These are phyloP conservation scores for Crucihimalaya himalaica DNA, from an alignment of 345 rosid genomes.

Conservation along the genomic window DNA sequence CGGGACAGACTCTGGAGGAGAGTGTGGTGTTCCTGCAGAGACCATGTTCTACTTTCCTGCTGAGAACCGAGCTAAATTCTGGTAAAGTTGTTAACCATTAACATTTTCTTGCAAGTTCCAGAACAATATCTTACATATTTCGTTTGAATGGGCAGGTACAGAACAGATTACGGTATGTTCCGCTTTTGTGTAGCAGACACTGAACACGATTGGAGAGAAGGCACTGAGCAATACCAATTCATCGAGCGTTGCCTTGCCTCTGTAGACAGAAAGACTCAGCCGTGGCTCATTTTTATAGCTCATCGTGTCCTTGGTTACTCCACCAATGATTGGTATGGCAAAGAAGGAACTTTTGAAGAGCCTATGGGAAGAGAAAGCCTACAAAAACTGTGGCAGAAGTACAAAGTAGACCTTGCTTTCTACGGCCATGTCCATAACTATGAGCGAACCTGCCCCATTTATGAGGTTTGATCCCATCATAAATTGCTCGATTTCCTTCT, in stretches of 20 bases:
- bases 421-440: constrained; percentile 87
- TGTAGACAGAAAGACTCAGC: constrained; percentile 74
- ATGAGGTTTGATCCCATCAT: constrained; percentile 51
- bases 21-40: constrained; percentile 68
- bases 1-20: constrained; percentile 61
- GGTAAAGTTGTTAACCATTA: constrained; percentile 35
- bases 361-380: constrained; percentile 79
- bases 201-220: constrained; percentile 89
- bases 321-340: constrained; percentile 49
- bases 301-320: constrained; percentile 86
- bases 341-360: constrained; percentile 65
- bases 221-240: constrained; percentile 64
- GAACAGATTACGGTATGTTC: constrained; percentile 79
- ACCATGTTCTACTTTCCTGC: constrained; percentile 68
- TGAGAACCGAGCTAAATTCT: constrained; percentile 62
- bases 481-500: neutral
- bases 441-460: constrained; percentile 76
- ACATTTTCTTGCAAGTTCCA: neutral
- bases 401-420: constrained; percentile 81
- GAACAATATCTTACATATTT: neutral
- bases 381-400: constrained; percentile 85
- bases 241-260: constrained; percentile 72
- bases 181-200: constrained; percentile 76
- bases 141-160: constrained; percentile 50
- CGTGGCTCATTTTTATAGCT: constrained; percentile 77